phyloP scores from a whole-genome alignment of 192 early-diverging fungal species.

The Coemansia sp. region DNA sequence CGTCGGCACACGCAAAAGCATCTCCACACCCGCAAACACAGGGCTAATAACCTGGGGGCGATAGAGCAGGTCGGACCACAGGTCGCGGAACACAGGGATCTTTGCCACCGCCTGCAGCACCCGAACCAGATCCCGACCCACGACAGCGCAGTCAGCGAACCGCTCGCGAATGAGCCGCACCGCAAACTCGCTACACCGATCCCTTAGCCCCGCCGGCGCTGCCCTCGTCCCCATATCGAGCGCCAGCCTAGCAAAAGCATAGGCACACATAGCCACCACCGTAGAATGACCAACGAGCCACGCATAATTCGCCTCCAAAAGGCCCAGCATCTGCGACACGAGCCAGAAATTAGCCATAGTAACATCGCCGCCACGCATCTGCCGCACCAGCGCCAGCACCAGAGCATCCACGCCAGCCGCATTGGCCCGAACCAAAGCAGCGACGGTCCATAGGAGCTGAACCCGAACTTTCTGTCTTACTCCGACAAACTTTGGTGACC shows the following conservation, averaged over 20 bases:
- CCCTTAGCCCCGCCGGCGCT: conserved; percentile 49
- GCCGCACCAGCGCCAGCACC: conserved; percentile 55
- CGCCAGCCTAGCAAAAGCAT: conserved; percentile 54
- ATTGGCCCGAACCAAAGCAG: conserved; percentile 54
- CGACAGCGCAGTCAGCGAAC: conserved; percentile 56
- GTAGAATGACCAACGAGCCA: conserved; percentile 21
- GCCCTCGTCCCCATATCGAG: conserved; percentile 45
- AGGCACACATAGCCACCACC: conserved; percentile 46
- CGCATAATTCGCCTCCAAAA: conserved; percentile 52
- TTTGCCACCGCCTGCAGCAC: conserved; percentile 61
- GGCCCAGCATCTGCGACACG: conserved; percentile 48
- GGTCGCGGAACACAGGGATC: conserved; percentile 54
- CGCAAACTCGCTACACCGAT: conserved; percentile 54
- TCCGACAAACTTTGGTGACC: conserved; percentile 32
- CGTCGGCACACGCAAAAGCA: conserved; percentile 61
- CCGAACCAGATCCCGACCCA: conserved; percentile 69
- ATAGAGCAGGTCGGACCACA: conserved; percentile 61
- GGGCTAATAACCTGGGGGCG: conserved; percentile 57
- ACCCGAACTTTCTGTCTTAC: conserved; percentile 39
- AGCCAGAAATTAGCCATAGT: conserved; percentile 48
- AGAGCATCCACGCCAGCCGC: conserved; percentile 56
- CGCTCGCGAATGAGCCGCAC: conserved; percentile 57
- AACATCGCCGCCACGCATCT: conserved; percentile 64
- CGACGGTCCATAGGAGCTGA: conserved; percentile 64
- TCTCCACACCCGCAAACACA: conserved; percentile 55